These are phyloP conservation scores for Plectosphaerella plurivora DNA, from an alignment of 2,329 filamentous ascomycete genomes.

Conservation along the genomic window DNA sequence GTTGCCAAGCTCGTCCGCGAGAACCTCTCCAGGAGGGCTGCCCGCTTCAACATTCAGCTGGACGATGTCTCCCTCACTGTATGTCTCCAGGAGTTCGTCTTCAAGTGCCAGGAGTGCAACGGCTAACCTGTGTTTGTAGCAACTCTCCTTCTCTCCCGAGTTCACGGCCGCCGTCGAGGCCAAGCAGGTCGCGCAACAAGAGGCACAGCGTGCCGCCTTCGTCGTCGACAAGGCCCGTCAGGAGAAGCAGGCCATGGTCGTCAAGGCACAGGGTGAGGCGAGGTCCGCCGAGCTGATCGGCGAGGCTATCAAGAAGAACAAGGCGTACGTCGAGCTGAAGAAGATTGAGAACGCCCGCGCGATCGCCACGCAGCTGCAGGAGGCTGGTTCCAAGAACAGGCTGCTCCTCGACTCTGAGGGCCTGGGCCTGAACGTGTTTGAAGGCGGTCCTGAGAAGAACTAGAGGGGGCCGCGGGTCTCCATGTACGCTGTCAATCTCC, in stretches of 20 bases:
- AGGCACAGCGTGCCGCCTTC: conserved; percentile 95
- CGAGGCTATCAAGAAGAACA: conserved; percentile 99
- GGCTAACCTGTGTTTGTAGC: conserved; percentile 36
- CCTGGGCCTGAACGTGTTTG: conserved; percentile 82
- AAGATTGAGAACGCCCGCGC: conserved; percentile 94
- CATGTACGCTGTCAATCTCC: conserved; percentile 32
- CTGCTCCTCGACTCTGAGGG: conserved; percentile 89
- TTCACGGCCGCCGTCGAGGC: conserved; percentile 71
- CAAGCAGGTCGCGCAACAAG: conserved; percentile 78
- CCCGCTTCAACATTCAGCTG: conserved; percentile 93
- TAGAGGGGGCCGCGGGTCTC: conserved; percentile 18
- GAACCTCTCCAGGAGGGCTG: conserved; percentile 84
- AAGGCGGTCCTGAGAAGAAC: conserved; percentile 41
- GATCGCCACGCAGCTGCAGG: conserved; percentile 85
- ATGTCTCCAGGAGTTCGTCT: conserved; percentile 24
- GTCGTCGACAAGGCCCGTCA: conserved; percentile 98
- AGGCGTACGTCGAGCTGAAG: conserved; percentile 92
- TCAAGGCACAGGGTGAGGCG: conserved; percentile 97
- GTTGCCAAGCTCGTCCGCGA: conserved; percentile 88
- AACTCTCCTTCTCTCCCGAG: conserved; percentile 69
- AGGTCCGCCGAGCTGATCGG: conserved; percentile 96
- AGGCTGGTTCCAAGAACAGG: conserved; percentile 83
- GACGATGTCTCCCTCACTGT: conserved; percentile 97
- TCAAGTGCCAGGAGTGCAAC: neutral
- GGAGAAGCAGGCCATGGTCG: conserved; percentile 98